Conservation (phyloP, 2,329 filamentous ascomycete species). For the Phaeoacremonium minimum region DNA sequence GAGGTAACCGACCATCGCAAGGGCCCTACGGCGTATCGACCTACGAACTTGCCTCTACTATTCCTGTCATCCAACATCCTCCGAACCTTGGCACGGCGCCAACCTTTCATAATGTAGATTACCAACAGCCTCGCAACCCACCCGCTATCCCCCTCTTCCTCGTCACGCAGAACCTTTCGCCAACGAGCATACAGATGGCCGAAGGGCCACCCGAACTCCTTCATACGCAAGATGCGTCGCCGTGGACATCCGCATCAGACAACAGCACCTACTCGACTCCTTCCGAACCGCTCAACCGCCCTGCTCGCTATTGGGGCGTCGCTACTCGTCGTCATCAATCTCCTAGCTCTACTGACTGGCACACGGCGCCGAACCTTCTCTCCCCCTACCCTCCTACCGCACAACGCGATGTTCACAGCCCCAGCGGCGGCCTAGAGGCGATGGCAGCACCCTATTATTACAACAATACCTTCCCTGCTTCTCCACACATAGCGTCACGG, state of each 20-base stretch:
- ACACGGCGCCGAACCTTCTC: conserved; percentile 14
- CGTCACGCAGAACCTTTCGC: conserved; percentile 17
- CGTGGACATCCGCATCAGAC: conserved; percentile 39
- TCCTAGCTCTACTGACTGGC: conserved; percentile 24
- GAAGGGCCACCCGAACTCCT: conserved; percentile 19
- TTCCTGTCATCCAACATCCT: neutral
- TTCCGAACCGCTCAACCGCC: conserved; percentile 29
- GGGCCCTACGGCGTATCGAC: too few relatives aligned
- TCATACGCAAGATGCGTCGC: conserved; percentile 28
- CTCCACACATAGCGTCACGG: conserved; percentile 20
- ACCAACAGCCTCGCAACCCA: conserved; percentile 5
- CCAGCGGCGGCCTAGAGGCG: conserved; percentile 15
- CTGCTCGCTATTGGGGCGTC: conserved; percentile 13
- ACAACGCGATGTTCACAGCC: conserved; percentile 10
- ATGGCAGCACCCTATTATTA: conserved; percentile 22
- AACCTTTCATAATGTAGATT: neutral
- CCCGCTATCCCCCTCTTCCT: conserved; percentile 1
- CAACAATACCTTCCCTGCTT: conserved; percentile 16
- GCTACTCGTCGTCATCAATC: conserved; percentile 18
- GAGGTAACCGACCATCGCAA: too few relatives aligned
- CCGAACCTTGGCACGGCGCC: conserved; percentile 4
- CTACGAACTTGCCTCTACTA: neutral
- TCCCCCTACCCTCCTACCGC: conserved; percentile 16
- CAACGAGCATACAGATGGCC: conserved; percentile 24
- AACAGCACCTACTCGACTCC: conserved; percentile 45